These are phyloP conservation scores for Xylaria venustula DNA, from an alignment of 495 filamentous ascomycete genomes.

Conservation along the genomic window DNA sequence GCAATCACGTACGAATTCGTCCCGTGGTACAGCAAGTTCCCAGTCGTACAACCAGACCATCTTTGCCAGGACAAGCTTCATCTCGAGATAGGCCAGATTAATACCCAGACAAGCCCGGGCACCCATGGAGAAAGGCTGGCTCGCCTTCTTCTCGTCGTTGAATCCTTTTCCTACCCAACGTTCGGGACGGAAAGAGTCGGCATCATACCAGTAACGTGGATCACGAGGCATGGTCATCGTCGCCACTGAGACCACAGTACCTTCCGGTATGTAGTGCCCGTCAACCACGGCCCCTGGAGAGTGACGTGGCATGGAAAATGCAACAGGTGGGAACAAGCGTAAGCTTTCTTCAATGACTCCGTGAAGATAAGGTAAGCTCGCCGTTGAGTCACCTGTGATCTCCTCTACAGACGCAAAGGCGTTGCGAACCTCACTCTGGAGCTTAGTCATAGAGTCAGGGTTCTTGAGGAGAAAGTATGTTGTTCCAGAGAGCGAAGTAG, in stretches of 20 bases:
- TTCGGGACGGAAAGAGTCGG: constrained; percentile 22
- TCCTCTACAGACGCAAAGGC: constrained; percentile 45
- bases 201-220: constrained; percentile 24
- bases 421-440: constrained; percentile 49
- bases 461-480: constrained; percentile 42
- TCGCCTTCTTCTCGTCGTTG: constrained; percentile 33
- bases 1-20: constrained; percentile 27
- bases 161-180: constrained; percentile 27
- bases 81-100: constrained; percentile 35
- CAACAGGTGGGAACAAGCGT: constrained; percentile 25
- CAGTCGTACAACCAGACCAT: constrained; percentile 34
- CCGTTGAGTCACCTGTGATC: constrained; percentile 34
- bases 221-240: constrained; percentile 20
- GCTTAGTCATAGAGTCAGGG: constrained; percentile 19
- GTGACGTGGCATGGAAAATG: constrained; percentile 19
- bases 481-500: constrained; percentile 47
- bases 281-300: constrained; percentile 25
- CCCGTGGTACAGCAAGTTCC: constrained; percentile 30
- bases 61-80: constrained; percentile 33
- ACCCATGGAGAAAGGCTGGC: constrained; percentile 22
- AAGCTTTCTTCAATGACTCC: constrained; percentile 41
- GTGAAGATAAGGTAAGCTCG: constrained; percentile 30
- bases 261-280: constrained; percentile 22
- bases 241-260: constrained; percentile 34
- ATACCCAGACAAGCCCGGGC: constrained; percentile 27